A percentile compares a stretch with the other conserved stretches of the same genome.
Conservation (phyloP, 768 basidiomycete genomes). For the Lactarius indigo region DNA sequence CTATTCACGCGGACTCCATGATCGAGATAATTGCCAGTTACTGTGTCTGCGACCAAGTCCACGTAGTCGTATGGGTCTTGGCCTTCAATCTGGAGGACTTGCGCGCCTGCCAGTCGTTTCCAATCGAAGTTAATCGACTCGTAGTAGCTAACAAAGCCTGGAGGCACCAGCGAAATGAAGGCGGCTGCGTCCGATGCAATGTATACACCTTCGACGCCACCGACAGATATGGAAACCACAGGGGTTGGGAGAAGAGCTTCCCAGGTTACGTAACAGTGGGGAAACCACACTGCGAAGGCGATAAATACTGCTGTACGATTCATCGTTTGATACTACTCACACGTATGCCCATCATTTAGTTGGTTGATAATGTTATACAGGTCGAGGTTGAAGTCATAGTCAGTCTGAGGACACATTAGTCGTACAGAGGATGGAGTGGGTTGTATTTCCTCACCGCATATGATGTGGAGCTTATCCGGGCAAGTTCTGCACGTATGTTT, state of each 20-base stretch:
- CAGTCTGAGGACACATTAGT: constrained; percentile 41
- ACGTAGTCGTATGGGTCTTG: constrained; percentile 53
- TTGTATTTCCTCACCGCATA: constrained; percentile 38
- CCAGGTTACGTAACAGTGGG: constrained; percentile 51
- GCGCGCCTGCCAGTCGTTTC: constrained; percentile 58
- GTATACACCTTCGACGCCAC: constrained; percentile 14
- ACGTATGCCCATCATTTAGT: constrained; percentile 65
- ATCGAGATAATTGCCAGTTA: constrained; percentile 61
- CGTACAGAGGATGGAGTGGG: not conserved
- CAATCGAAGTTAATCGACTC: constrained; percentile 32
- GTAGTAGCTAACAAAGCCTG: constrained; percentile 14
- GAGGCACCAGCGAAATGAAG: constrained; percentile 10
- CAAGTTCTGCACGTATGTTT: constrained; percentile 49
- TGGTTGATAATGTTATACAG: constrained; percentile 53
- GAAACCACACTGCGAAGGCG: constrained; percentile 46
- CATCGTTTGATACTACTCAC: constrained; percentile 33
- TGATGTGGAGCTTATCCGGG: constrained; percentile 44
- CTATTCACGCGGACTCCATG: constrained; percentile 63
- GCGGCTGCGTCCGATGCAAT: constrained; percentile 20
- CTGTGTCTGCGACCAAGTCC: constrained; percentile 52
- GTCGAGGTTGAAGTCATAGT: constrained; percentile 62
- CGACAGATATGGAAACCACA: constrained; percentile 11
- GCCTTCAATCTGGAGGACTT: constrained; percentile 53
- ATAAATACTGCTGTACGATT: not conserved
- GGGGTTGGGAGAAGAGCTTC: constrained; percentile 33